Base-by-base conservation (phyloP, 2,329 filamentous ascomycete species). In the Claviceps sorghi region DNA sequence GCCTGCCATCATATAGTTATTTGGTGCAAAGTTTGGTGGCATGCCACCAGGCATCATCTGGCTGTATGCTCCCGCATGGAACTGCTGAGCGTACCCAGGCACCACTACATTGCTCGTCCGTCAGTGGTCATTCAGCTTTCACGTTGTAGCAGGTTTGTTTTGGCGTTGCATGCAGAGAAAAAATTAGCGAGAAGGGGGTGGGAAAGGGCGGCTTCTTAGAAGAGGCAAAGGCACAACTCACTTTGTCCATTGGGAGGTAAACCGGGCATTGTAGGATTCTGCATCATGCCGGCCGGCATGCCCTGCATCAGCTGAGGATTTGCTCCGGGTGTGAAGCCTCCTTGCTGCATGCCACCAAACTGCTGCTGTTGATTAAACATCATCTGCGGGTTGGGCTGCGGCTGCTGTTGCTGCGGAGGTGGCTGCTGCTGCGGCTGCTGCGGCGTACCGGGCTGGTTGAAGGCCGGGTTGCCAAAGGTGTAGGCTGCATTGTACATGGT, bases 231-330 rank as follows among this genome's bases (percentile, higher is more conserved):
- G 19, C 40, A 42, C 7, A 56, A 72, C 77, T 74, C 69, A 80
- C 77, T 79, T 64, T 80, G 77, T 51, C 77, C 76, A 70, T 79
- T 80, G 57, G 73, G 67, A 58, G 70, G 69, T 75, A 80, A 79
- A 63, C 77, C 76, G 57, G 72, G 73, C 76, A 80, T 78, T 62
- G 68, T 74, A 59, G 76, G 66, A 63, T 74, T 79, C 67, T 77
- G 79, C 79, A 83, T 82, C 78, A 83, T 81, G 61, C 73, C 77
- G 66, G 70, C 72, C 67, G 74, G 72, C 42, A 72, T 74, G 57
- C 69, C 72, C 49, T 70, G 67, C 71, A 78, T 78, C 75, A 80
- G 78, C 65, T 76, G 68, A 51, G 72, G 68, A 58, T 75, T 78
- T 50, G 72, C 72, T 57, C 69, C 73, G 48, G 71, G 72, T 49